These are phyloP conservation scores for Pleurotus tuoliensis DNA, from an alignment of 768 basidiomycete genomes.

Conservation along the genomic window DNA sequence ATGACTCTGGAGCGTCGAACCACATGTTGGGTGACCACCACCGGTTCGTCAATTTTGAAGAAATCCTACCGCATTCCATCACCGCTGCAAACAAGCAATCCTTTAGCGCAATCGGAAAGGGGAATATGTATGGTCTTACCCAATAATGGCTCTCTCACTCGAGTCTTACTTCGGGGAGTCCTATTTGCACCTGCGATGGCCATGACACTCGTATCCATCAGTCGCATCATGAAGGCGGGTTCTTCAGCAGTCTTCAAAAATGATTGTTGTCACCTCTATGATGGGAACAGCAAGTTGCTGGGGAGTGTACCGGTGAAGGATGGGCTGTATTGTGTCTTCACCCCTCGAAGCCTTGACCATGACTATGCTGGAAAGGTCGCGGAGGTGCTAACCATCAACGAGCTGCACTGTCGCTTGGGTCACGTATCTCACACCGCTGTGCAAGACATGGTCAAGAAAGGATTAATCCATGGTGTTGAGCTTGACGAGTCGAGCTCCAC, in stretches of 20 bases:
- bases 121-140: slow-evolving; percentile 10
- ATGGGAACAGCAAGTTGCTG: slow-evolving; percentile 8
- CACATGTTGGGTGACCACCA: slow-evolving; percentile 15
- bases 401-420: slow-evolving; percentile 16
- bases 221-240: background rate
- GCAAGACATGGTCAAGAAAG: slow-evolving; percentile 14
- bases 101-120: slow-evolving; percentile 13
- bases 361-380: background rate
- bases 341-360: background rate
- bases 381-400: slow-evolving; percentile 8
- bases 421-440: slow-evolving; percentile 13
- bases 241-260: slow-evolving; percentile 3
- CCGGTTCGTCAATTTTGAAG: slow-evolving; percentile 11
- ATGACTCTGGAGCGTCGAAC: slow-evolving; percentile 14
- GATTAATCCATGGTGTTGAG: slow-evolving; percentile 13
- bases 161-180: slow-evolving; percentile 6
- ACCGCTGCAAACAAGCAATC: slow-evolving; percentile 12
- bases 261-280: slow-evolving; percentile 12
- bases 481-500: slow-evolving; percentile 2
- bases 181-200: slow-evolving; percentile 11
- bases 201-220: slow-evolving; percentile 8
- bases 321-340: slow-evolving; percentile 16
- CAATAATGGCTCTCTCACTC: background rate
- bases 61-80: slow-evolving; percentile 8
- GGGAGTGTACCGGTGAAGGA: slow-evolving; percentile 15